These are phyloP conservation scores for Lepidium africanum DNA, from an alignment of 345 rosid genomes.

Conservation along the genomic window DNA sequence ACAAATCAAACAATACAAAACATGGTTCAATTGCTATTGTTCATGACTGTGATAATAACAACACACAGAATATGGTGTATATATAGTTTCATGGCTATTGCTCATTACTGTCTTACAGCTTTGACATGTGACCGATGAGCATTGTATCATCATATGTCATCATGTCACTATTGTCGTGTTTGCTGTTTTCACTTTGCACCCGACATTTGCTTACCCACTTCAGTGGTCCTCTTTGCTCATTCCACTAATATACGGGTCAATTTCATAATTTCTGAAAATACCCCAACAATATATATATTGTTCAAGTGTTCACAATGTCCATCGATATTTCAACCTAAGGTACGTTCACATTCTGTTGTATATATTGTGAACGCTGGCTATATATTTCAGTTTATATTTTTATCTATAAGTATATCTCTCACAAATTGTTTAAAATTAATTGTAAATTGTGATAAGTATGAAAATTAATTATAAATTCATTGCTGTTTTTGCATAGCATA, in stretches of 20 bases:
- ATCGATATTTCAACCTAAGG: background rate
- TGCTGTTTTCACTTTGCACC: constrained; percentile 17
- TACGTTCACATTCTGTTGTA: background rate
- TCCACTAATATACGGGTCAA: constrained; percentile 15
- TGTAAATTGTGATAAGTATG: background rate
- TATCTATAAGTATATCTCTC: background rate
- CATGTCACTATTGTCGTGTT: constrained; percentile 13
- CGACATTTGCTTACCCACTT: constrained; percentile 26
- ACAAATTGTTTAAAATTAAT: background rate
- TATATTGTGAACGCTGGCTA: background rate
- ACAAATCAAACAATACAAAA: background rate
- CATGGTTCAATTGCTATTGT: background rate
- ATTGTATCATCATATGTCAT: constrained; percentile 3
- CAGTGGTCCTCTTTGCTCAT: constrained; percentile 23
- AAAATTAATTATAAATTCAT: background rate
- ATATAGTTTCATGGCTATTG: background rate
- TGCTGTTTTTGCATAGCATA: background rate
- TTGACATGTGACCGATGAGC: constrained; percentile 2
- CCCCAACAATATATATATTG: no score
- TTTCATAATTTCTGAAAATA: constrained; percentile 12
- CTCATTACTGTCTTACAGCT: background rate
- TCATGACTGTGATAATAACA: background rate
- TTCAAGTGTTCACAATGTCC: background rate
- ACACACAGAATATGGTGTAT: background rate
- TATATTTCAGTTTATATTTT: background rate